Conservation (phyloP, 805 yeast genomes). For the Wickerhamiella dianesei region DNA sequence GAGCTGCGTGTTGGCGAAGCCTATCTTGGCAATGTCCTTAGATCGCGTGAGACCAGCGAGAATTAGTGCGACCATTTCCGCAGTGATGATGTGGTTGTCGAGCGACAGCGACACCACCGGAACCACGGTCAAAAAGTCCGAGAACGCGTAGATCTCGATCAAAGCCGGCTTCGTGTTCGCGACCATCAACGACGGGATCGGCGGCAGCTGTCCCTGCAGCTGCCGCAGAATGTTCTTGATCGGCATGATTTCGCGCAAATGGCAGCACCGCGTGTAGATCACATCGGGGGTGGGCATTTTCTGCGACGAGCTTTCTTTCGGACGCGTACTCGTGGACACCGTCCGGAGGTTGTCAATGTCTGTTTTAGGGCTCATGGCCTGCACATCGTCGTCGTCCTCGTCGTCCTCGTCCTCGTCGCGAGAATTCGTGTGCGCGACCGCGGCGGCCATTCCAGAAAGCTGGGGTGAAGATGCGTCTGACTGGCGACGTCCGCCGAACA, state of each 20-base stretch:
- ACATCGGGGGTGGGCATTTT: conserved; percentile 42
- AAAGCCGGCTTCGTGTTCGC: conserved; percentile 82
- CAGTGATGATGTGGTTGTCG: conserved; percentile 64
- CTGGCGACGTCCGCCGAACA: not conserved
- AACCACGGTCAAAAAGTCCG: conserved; percentile 76
- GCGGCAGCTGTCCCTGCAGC: conserved; percentile 61
- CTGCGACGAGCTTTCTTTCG: conserved; percentile 5
- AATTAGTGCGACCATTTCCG: conserved; percentile 65
- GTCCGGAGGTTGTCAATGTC: not conserved
- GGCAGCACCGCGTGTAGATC: conserved; percentile 86
- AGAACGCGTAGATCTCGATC: conserved; percentile 74
- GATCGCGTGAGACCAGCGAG: conserved; percentile 57
- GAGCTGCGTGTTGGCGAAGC: conserved; percentile 66
- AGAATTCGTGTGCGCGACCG: not conserved
- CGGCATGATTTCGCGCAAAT: conserved; percentile 78
- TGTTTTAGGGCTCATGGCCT: not conserved
- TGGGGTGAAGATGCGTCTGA: too few relatives aligned
- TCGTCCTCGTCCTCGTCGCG: conserved; percentile 7
- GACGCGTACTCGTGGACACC: not conserved
- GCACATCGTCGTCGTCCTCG: conserved; percentile 3
- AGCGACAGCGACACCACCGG: conserved; percentile 64
- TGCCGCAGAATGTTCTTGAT: conserved; percentile 81
- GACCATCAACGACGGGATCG: conserved; percentile 56
- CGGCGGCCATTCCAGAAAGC: not conserved
- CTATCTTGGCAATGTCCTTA: conserved; percentile 52